phyloP scores from a whole-genome alignment of 1,284 basidiomycete species.

The Ustilago crameri region DNA sequence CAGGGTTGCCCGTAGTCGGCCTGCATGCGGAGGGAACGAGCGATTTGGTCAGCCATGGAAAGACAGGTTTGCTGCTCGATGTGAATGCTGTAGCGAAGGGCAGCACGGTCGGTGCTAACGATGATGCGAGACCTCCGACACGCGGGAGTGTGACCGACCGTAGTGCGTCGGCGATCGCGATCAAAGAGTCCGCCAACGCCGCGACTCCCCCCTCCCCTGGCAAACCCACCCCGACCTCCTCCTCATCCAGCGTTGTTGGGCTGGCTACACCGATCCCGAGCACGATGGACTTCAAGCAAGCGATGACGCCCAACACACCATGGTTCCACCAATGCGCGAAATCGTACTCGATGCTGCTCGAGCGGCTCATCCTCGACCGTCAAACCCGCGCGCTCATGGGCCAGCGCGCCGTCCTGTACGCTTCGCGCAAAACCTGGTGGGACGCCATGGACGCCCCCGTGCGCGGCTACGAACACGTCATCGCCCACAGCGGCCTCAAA shows the following conservation, averaged over 20 bases:
- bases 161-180: constrained; percentile 10
- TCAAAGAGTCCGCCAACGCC: constrained; percentile 42
- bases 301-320: constrained; percentile 63
- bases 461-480: constrained; percentile 71
- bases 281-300: constrained; percentile 62
- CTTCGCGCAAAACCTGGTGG: constrained; percentile 71
- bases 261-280: constrained; percentile 48
- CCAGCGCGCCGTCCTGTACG: constrained; percentile 68
- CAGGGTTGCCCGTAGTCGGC: constrained; percentile 73
- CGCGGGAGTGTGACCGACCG: background rate
- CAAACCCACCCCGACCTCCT: constrained; percentile 1
- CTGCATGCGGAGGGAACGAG: constrained; percentile 74
- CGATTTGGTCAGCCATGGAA: constrained; percentile 71
- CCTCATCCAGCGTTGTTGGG: constrained; percentile 10
- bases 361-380: constrained; percentile 67
- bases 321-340: constrained; percentile 69
- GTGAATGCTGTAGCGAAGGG: constrained; percentile 47
- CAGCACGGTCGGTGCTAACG: constrained; percentile 5
- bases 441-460: constrained; percentile 73
- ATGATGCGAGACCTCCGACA: constrained; percentile 13
- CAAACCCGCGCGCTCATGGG: constrained; percentile 70
- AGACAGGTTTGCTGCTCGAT: constrained; percentile 70
- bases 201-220: constrained; percentile 11
- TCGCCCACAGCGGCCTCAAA: constrained; percentile 32
- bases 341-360: constrained; percentile 71